Base-by-base conservation (phyloP, 176 grass and related monocot species). In the Dendrocalamus sinicus region DNA sequence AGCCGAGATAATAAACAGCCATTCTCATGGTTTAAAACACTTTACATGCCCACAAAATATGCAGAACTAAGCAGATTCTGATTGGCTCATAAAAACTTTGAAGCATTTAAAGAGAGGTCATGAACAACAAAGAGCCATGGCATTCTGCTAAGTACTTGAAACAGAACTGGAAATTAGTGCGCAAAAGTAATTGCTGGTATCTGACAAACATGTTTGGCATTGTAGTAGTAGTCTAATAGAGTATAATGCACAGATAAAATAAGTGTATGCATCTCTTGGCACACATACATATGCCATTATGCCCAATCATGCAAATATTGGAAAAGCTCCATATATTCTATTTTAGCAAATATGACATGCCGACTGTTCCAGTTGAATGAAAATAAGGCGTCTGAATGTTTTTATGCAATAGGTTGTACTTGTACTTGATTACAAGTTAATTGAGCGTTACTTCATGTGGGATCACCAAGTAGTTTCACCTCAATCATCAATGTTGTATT, bases 261-360 rank as follows among this genome's bases (percentile, higher is more conserved):
- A 74, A 57, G n/a, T 5, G 3, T 69, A 48, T 76, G 64, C 43
- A 60, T 40, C 7, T 77, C 51, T 83, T 60, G 58, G 65, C 39
- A 60, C 15, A 20, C 66, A 78, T 32, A 64, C 50, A 68, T 83
- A 77, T 78, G n/a, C 3, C 9, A 10, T 64, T 46, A 17, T 66
- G 24, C 58, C 3, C 15, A 79, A 81, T 55, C 23, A 35, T 35
- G 32, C 32, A 35, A 35, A 35, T 35, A 35, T 35, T 35, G 32
- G 32, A 35, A 35, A 35, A 45, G 12, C 28, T 89, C 67, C 6
- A 58, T 67, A 74, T 17, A 50, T 80, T 75, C 50, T 75, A 20
- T 73, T 85, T 89, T 75, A 63, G 23, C 12, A 85, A 37, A 89
- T 79, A 82, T 82, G 51, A 16, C 72, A 80, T 67, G 26, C 53